Percentiles rank a stretch among this genome's conserved stretches.
These are phyloP conservation scores for Neurospora tetrasperma DNA, from an alignment of 495 filamentous ascomycete species.

Conservation along the genomic window DNA sequence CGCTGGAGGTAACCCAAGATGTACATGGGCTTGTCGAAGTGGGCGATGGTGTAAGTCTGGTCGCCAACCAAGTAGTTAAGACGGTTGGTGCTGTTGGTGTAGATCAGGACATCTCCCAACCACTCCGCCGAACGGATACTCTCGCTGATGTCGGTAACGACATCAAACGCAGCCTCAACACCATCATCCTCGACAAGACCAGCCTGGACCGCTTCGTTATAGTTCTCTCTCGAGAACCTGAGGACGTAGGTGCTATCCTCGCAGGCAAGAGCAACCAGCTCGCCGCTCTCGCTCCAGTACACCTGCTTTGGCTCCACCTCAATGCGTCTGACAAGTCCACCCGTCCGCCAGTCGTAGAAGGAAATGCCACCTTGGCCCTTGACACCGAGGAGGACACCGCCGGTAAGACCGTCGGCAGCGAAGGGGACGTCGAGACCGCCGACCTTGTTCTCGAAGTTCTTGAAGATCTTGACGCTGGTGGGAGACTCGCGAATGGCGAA, in stretches of 20 bases:
- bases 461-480: conserved; percentile 91
- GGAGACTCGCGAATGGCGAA: conserved; percentile 91
- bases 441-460: conserved; percentile 91
- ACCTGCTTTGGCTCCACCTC: conserved; percentile 91
- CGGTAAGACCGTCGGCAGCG: conserved; percentile 83
- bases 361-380: conserved; percentile 91
- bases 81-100: conserved; percentile 93
- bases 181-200: conserved; percentile 88
- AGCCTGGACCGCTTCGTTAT: conserved; percentile 66
- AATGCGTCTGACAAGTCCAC: conserved; percentile 81
- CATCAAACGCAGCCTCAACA: conserved; percentile 93
- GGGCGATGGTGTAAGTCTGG: conserved; percentile 96
- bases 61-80: conserved; percentile 97
- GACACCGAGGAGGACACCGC: conserved; percentile 87
- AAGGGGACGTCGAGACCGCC: conserved; percentile 90
- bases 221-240: conserved; percentile 80
- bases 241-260: conserved; percentile 95
- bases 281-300: conserved; percentile 95
- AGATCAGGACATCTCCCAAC: conserved; percentile 98
- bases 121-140: conserved; percentile 91
- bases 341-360: conserved; percentile 92
- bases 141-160: conserved; percentile 91
- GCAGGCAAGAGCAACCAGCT: conserved; percentile 84
- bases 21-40: conserved; percentile 94
- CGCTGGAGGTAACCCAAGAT: conserved; percentile 89